A percentile compares a stretch with the other conserved stretches of the same genome.
phyloP scores from a whole-genome alignment of 805 yeast genomes.

The Komagataella ulmi region DNA sequence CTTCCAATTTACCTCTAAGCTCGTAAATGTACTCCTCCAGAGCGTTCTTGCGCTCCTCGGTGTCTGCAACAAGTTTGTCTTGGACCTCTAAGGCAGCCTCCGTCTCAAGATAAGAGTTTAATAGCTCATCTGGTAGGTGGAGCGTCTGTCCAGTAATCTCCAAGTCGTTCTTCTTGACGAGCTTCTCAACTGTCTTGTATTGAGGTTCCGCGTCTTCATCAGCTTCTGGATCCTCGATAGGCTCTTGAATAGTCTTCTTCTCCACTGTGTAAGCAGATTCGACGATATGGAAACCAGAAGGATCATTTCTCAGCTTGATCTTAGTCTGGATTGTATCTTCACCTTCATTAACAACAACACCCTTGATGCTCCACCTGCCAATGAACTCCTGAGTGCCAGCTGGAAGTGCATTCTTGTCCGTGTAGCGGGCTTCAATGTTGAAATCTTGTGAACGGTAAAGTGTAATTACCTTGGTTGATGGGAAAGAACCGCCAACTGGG shows the following conservation, averaged over 20 bases:
- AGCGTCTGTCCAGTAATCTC: slow-evolving; percentile 45
- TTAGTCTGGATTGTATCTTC: slow-evolving; percentile 73
- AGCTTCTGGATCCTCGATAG: slow-evolving; percentile 50
- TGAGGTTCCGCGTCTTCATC: slow-evolving; percentile 67
- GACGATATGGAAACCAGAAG: slow-evolving; percentile 87
- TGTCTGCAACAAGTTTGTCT: slow-evolving; percentile 95
- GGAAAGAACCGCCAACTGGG: slow-evolving; percentile 88
- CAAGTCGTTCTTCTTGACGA: slow-evolving; percentile 83
- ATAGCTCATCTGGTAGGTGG: slow-evolving; percentile 39
- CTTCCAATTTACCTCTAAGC: slow-evolving; percentile 93
- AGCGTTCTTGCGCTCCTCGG: slow-evolving; percentile 97
- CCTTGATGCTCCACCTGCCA: slow-evolving; percentile 78
- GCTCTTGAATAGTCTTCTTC: slow-evolving; percentile 82
- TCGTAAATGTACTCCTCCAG: slow-evolving; percentile 97
- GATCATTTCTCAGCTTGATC: slow-evolving; percentile 92
- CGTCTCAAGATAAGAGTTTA: slow-evolving; percentile 58
- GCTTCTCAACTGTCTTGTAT: slow-evolving; percentile 81
- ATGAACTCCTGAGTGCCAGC: slow-evolving; percentile 49
- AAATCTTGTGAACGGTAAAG: slow-evolving; percentile 87
- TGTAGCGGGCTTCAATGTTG: slow-evolving; percentile 74
- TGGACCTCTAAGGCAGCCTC: slow-evolving; percentile 78
- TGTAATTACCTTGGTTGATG: slow-evolving; percentile 91
- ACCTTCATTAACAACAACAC: slow-evolving; percentile 71
- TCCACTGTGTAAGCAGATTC: slow-evolving; percentile 93
- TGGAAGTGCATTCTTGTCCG: slow-evolving; percentile 63